Percentiles rank a stretch among this genome's conserved stretches.
These are phyloP conservation scores for Sphagnum tenellum DNA, from an alignment of 225 moss, liverwort and hornwort species.

Conservation along the genomic window DNA sequence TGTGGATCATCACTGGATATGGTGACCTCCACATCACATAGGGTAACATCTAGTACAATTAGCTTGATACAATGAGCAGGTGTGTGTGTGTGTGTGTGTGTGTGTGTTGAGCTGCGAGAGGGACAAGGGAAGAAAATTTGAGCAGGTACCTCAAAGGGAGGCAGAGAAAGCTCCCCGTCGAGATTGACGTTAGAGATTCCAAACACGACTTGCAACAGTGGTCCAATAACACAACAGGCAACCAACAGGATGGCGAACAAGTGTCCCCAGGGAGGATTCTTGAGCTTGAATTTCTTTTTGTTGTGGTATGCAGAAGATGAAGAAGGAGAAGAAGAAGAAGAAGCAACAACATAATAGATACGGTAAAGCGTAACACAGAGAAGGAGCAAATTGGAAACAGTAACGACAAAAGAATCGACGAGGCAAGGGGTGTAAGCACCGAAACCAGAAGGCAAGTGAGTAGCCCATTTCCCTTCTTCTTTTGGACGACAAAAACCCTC, in stretches of 20 bases:
- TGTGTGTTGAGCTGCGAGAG: not conserved
- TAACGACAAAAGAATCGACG: constrained; percentile 17
- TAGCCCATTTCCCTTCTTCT: constrained; percentile 27
- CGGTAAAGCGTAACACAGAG: constrained; percentile 14
- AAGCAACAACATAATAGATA: constrained; percentile 7
- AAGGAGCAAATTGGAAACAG: constrained; percentile 16
- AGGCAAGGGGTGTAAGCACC: constrained; percentile 31
- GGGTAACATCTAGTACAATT: not conserved
- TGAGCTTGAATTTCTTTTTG: constrained; percentile 8
- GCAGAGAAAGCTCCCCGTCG: constrained; percentile 12
- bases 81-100: no score
- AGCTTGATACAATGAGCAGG: no score
- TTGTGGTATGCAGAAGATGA: not conserved
- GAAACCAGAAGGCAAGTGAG: constrained; percentile 19
- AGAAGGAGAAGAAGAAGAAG: not conserved
- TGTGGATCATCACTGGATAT: no score
- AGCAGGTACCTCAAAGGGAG: constrained; percentile 18
- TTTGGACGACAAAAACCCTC: constrained; percentile 17
- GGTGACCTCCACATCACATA: not conserved
- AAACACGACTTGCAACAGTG: constrained; percentile 16
- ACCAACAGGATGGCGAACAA: constrained; percentile 16
- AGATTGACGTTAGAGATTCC: constrained; percentile 16
- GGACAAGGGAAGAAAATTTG: not conserved
- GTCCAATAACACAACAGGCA: constrained; percentile 14
- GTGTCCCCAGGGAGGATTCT: constrained; percentile 9